Evolutionary conservation across 2,329 filamentous ascomycete genomes (phyloP), one percentile per base, ranked within the genome.

Genomic region (Camptophora hylomeconis): DNA sequence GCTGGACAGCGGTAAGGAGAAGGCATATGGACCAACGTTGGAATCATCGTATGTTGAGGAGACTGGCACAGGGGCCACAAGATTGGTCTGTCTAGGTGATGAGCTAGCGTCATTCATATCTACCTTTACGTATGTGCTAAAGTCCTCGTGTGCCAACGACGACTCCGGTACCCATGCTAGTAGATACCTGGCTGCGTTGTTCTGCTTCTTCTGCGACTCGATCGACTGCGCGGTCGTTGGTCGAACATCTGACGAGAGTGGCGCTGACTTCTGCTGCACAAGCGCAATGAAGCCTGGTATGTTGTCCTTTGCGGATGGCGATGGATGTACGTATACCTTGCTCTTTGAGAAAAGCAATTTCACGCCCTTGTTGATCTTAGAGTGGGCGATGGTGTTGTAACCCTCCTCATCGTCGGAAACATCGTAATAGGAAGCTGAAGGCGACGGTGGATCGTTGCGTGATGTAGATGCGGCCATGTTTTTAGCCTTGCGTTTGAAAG

Each of bases 251-350:
- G 26, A 50, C 46, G 32, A 42, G 42, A 23, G 46, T 39, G 31
- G 47, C 2, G 31, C 17, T 43, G 26, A 41, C 52, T 92, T 93
- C 51, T 98, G 87, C 53, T 98, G 83, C 9, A 98, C 65, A 2
- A 98, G 67, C 11, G 89, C 87, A 44, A 98, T 76, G 52, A 89
- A 98, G 24, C 89, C 89, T 3, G 83, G 65, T 32, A 98, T 92
- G 44, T 98, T 98, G 61, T 98, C 89, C 60, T 86, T 93, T 32
- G 86, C 71, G 1, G 83, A 92, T 1, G 87, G 80, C 1, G 84
- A 84, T 1, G 89, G 89, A 53, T 98, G 89, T 23, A 98, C 77
- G 51, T 95, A 98, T 52, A 98, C 89, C 68, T 95, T 98, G 76
- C 84, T 94, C 61, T 98, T 98, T 12, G 84, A 87, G 48, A 80